Percentiles rank a stretch among this genome's conserved stretches.
Conservation (phyloP, 345 rosid species). For the Melastoma malabathricum region DNA sequence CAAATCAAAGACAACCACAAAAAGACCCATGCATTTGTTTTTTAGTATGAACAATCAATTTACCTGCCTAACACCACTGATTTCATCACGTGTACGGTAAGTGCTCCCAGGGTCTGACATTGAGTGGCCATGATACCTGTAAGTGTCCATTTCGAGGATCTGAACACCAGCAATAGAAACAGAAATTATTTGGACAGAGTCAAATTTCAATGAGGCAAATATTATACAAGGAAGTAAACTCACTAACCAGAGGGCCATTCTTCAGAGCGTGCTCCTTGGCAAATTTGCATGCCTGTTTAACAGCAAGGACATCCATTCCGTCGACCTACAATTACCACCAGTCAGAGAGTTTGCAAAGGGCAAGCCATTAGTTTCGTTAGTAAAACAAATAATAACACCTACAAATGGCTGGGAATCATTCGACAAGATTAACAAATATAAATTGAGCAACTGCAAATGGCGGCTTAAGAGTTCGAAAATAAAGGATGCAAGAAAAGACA, state of each 20-base stretch:
- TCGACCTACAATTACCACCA: conserved; percentile 40
- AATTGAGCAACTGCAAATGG: no score
- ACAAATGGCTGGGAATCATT: no score
- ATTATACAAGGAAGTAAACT: neutral
- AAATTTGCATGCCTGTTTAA: conserved; percentile 91
- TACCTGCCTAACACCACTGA: conserved; percentile 90
- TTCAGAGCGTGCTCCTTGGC: conserved; percentile 83
- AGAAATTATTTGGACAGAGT: neutral
- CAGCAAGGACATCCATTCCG: conserved; percentile 97
- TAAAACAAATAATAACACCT: no score
- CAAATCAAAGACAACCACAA: no score
- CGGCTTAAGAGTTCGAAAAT: no score
- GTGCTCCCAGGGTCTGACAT: conserved; percentile 99
- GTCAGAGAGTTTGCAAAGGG: no score
- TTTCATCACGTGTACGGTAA: conserved; percentile 96
- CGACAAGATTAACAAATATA: no score
- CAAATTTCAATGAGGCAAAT: conserved; percentile 1
- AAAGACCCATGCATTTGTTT: no score
- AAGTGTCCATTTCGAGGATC: conserved; percentile 99
- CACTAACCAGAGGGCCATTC: conserved; percentile 92
- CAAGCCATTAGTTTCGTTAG: no score
- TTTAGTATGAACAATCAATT: conserved; percentile 4
- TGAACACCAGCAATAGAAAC: conserved; percentile 20
- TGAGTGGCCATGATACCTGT: conserved; percentile 96
- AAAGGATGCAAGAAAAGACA: no score